Percentiles rank a stretch among this genome's conserved stretches.
Evolutionary conservation across 2,329 filamentous ascomycete species (phyloP).

Genomic region (Neonectria sp.): DNA sequence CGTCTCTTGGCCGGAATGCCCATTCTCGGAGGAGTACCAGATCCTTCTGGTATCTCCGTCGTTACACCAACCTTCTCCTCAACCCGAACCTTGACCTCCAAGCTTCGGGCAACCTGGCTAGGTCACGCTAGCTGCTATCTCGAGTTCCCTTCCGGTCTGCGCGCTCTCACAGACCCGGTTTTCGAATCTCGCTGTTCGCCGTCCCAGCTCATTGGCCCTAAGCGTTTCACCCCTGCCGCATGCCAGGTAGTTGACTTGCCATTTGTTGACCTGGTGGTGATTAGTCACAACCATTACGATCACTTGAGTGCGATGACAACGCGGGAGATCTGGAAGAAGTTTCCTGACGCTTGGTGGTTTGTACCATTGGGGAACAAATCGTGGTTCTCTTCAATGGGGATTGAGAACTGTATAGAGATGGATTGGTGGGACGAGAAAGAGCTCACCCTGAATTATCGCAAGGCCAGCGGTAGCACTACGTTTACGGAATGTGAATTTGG

Average conservation of each 20-base stretch:
- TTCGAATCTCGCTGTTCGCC: background rate
- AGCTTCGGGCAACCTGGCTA: background rate
- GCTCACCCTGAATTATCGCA: background rate
- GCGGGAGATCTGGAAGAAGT: background rate
- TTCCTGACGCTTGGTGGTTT: background rate
- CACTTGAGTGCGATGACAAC: background rate
- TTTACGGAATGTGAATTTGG: background rate
- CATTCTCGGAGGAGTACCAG: no score
- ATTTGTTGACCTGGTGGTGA: background rate
- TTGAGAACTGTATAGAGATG: background rate
- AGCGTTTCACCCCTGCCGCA: background rate
- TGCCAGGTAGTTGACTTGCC: background rate
- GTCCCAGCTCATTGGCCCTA: background rate
- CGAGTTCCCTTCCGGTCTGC: background rate
- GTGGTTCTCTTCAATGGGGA: background rate
- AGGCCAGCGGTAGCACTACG: no score
- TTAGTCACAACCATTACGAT: background rate
- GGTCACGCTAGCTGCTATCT: background rate
- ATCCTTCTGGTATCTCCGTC: no score
- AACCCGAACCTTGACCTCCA: no score
- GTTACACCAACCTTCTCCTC: no score
- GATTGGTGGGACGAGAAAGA: background rate
- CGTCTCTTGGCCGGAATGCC: no score
- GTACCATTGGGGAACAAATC: background rate
- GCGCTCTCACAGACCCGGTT: background rate